Evolutionary conservation across 1,139 yeast genomes (phyloP), one percentile per base, ranked within the genome.

Genomic region (Magnusiomyces sp.): DNA sequence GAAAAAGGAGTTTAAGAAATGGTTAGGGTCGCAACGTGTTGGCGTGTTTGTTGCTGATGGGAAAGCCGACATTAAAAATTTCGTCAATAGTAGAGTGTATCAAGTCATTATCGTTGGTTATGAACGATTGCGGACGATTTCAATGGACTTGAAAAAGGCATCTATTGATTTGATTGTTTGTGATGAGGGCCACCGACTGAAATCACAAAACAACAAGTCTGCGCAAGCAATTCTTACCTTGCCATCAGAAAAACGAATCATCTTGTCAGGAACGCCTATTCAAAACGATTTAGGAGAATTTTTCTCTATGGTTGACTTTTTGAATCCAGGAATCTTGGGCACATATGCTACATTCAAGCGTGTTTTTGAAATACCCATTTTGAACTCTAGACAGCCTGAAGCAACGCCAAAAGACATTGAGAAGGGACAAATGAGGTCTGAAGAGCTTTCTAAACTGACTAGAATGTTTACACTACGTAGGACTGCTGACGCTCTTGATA

Each of bases 171-270:
- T 92, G 20, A 68, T 94, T 39, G 77, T 94, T 0, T 92, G 98
- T 65, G 99, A 94, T 64, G 99, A 94, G 63, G 98, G 97, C 2
- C 97, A 90, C 63, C 72, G 95, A 48, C 71, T 90, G 55, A 90
- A 90, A 59, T 84, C 64, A 14, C 51, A 63, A 0, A 60, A 64
- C 13, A 87, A 85, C 54, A 88, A 88, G 63, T 80, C 85, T 0
- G 71, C 88, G 49, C 80, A 79, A 54, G 77, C 80, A 0, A 70
- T 90, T 47, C 76, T 76, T 42, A 66, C 71, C 1, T 67, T 90
- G 27, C 71, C 79, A 40, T 74, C 86, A 3, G 71, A 73, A 13
- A 76, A 72, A 46, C 78, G 82, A 56, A 70, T 92, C 2, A 63
- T 92, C 19, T 68, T 92, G 9, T 80, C 95, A 0, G 98, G 98